Evolutionary conservation across 306 rosid species (phyloP).

Genomic region (Cucurbita pepo): DNA sequence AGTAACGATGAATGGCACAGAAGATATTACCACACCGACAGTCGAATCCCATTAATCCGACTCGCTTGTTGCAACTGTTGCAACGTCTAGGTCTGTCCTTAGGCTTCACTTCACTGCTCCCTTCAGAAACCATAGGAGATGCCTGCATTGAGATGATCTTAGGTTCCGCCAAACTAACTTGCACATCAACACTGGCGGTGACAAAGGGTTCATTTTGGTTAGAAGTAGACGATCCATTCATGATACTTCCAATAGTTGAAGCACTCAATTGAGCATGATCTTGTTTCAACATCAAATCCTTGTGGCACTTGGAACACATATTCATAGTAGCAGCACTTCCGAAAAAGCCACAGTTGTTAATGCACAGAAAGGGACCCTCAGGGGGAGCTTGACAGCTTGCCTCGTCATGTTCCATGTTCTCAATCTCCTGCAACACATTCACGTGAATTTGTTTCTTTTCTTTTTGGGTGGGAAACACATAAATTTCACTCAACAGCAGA

Average conservation of each 20-base stretch:
- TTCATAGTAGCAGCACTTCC: constrained; percentile 88
- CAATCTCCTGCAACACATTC: constrained; percentile 32
- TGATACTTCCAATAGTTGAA: constrained; percentile 66
- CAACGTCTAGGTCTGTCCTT: constrained; percentile 73
- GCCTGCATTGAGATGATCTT: constrained; percentile 25
- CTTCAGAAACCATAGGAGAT: constrained; percentile 19
- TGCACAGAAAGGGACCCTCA: constrained; percentile 67
- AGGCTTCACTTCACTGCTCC: constrained; percentile 35
- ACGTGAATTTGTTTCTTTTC: neutral
- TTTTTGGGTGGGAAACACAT: neutral
- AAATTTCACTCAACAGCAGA: neutral
- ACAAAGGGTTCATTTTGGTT: constrained; percentile 24
- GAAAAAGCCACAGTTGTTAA: constrained; percentile 83
- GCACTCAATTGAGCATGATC: constrained; percentile 80
- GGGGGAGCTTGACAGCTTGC: constrained; percentile 86
- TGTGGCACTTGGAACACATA: constrained; percentile 94
- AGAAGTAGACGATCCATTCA: constrained; percentile 67
- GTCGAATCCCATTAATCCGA: constrained; percentile 74
- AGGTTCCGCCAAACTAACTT: constrained; percentile 26
- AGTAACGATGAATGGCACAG: constrained; percentile 71
- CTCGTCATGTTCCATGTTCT: constrained; percentile 75
- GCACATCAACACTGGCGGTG: constrained; percentile 21
- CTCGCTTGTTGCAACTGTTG: constrained; percentile 67
- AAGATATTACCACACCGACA: constrained; percentile 65
- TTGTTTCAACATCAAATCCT: constrained; percentile 63